Conservation (phyloP, 139 green algal species). For the Picochlorum sp. region DNA sequence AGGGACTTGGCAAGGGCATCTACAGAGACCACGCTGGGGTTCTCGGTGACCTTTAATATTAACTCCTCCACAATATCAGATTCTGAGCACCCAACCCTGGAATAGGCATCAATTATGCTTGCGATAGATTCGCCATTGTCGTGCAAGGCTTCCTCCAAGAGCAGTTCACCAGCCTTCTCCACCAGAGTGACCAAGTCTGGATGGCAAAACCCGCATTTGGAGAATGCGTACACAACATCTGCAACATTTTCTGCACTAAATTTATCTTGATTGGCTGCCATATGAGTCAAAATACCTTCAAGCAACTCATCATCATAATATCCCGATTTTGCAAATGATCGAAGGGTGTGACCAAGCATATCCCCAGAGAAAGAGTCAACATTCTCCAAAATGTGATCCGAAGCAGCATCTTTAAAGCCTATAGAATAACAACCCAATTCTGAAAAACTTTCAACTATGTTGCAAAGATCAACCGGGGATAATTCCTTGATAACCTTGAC, state of each 20-base stretch:
- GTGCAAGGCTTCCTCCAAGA: constrained; percentile 12
- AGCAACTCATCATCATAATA: constrained; percentile 23
- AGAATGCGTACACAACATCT: constrained; percentile 25
- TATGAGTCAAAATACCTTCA: constrained; percentile 11
- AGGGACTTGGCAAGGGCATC: constrained; percentile 17
- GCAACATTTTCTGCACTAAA: constrained; percentile 24
- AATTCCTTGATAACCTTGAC: constrained; percentile 2
- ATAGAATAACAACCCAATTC: constrained; percentile 8
- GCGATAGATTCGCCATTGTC: constrained; percentile 18
- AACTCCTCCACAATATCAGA: constrained; percentile 20
- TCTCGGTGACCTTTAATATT: constrained; percentile 1
- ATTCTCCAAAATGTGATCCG: constrained; percentile 9
- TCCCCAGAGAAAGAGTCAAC: constrained; percentile 18
- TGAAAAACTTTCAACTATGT: constrained; percentile 9
- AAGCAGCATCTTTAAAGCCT: constrained; percentile 17
- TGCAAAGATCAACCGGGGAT: constrained; percentile 15
- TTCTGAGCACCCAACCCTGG: constrained; percentile 19
- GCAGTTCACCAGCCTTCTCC: constrained; percentile 4
- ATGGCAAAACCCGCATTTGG: constrained; percentile 23
- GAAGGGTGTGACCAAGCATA: constrained; percentile 19
- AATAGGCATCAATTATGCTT: constrained; percentile 26
- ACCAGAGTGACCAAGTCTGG: constrained; percentile 20
- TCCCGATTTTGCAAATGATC: constrained; percentile 16
- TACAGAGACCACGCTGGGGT: background rate
- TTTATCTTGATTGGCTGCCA: constrained; percentile 7